These are phyloP conservation scores for Collybia sordida DNA, from an alignment of 768 basidiomycete genomes.

Conservation along the genomic window DNA sequence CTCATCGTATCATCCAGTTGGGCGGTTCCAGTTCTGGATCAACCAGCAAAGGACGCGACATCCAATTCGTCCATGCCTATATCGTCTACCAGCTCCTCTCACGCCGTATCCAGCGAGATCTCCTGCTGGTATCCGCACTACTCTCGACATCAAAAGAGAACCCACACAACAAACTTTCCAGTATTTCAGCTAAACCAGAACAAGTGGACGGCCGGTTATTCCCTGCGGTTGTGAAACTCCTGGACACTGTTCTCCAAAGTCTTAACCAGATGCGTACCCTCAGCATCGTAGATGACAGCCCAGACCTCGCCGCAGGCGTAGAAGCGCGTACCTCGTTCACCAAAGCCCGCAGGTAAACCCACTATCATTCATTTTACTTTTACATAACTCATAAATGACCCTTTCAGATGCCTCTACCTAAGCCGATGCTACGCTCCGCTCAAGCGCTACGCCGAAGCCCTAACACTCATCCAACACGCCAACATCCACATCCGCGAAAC, in stretches of 20 bases:
- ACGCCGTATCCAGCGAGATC: constrained; percentile 85
- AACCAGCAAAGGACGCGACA: constrained; percentile 53
- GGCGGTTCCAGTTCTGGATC: constrained; percentile 38
- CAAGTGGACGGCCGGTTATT: constrained; percentile 72
- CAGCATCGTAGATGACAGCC: constrained; percentile 85
- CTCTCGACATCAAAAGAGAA: constrained; percentile 39
- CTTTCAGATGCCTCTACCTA: constrained; percentile 67
- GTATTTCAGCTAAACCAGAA: constrained; percentile 29
- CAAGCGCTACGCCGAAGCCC: constrained; percentile 71
- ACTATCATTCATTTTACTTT: constrained; percentile 9
- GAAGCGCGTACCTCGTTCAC: constrained; percentile 76
- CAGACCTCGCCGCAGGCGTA: constrained; percentile 75
- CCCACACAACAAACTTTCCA: constrained; percentile 9
- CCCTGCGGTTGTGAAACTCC: constrained; percentile 85
- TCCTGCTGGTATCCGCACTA: constrained; percentile 71
- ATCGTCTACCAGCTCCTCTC: constrained; percentile 87
- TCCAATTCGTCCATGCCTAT: constrained; percentile 84
- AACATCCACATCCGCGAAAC: constrained; percentile 76
- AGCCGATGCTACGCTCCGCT: constrained; percentile 70
- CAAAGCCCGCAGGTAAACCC: constrained; percentile 64
- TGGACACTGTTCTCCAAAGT: constrained; percentile 84
- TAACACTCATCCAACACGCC: constrained; percentile 71
- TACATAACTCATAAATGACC: not conserved
- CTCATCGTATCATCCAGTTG: constrained; percentile 24
- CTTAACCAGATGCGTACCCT: constrained; percentile 81